Evolutionary conservation across 2,329 filamentous ascomycete species (phyloP).

Genomic region (Capronia epimyces): DNA sequence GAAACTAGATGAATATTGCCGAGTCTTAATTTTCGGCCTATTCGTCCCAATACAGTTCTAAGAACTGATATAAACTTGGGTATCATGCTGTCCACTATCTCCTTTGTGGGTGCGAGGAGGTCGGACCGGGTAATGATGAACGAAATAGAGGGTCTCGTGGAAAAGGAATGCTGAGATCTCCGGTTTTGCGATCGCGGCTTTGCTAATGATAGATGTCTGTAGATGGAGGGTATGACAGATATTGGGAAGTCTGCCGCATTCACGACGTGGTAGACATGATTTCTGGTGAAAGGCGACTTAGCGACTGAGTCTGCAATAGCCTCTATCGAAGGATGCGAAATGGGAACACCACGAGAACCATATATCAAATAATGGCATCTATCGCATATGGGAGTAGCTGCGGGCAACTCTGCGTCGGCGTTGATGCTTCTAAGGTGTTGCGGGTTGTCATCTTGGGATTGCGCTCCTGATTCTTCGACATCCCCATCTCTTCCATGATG

Average conservation of each 20-base stretch:
- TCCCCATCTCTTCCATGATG: too few relatives aligned
- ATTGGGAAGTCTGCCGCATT: constrained; percentile 97
- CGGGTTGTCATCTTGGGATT: background rate
- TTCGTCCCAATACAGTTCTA: constrained; percentile 65
- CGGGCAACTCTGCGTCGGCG: constrained; percentile 1
- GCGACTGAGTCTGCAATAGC: constrained; percentile 77
- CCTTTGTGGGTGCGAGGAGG: constrained; percentile 74
- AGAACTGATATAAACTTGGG: constrained; percentile 74
- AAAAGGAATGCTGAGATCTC: constrained; percentile 48
- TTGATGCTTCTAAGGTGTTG: background rate
- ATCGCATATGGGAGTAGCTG: constrained; percentile 62
- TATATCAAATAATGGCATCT: constrained; percentile 79
- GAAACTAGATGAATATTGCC: constrained; percentile 86
- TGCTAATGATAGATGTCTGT: constrained; percentile 63
- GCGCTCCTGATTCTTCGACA: constrained; percentile 2
- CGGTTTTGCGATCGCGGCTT: constrained; percentile 75
- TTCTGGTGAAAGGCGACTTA: constrained; percentile 82
- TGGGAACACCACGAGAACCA: constrained; percentile 65
- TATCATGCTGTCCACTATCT: constrained; percentile 79
- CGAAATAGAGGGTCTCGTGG: constrained; percentile 55
- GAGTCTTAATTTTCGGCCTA: constrained; percentile 63
- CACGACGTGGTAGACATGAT: constrained; percentile 91
- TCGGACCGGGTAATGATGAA: constrained; percentile 90
- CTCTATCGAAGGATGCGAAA: constrained; percentile 73
- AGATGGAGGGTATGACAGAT: constrained; percentile 75